phyloP scores from a whole-genome alignment of 371 early-diverging fungal genomes.

The Coemansia linderi region DNA sequence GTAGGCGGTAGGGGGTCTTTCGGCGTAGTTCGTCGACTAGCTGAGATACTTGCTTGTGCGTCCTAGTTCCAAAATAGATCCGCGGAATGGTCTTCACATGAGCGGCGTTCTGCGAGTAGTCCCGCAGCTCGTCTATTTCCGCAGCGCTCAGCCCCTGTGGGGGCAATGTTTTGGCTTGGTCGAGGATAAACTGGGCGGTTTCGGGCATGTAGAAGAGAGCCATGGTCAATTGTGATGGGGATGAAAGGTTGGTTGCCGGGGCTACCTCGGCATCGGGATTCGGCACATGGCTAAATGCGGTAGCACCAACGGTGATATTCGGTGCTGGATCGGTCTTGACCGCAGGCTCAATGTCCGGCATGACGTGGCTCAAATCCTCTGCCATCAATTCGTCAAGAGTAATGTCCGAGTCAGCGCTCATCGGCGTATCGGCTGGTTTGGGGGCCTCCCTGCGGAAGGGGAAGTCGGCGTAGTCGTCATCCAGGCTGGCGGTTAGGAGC shows the following conservation, averaged over 20 bases:
- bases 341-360: neutral
- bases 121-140: slow-evolving; percentile 23
- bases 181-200: slow-evolving; percentile 20
- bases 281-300: neutral
- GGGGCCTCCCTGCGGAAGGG: neutral
- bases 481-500: neutral
- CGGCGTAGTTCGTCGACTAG: slow-evolving; percentile 61
- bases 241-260: neutral
- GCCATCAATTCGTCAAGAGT: neutral
- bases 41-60: slow-evolving; percentile 73
- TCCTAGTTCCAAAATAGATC: slow-evolving; percentile 65
- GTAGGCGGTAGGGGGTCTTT: slow-evolving; percentile 44
- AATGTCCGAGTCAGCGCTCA: neutral
- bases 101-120: neutral
- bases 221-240: neutral
- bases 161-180: neutral
- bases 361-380: neutral
- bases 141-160: slow-evolving; percentile 21
- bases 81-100: slow-evolving; percentile 12
- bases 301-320: neutral
- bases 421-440: neutral
- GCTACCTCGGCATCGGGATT: neutral
- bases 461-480: neutral
- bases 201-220: neutral
- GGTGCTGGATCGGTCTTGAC: neutral